A percentile compares a stretch with the other conserved stretches of the same genome.
Conservation (phyloP, 169 alveolate species). For the Cyclospora cayetanensis region DNA sequence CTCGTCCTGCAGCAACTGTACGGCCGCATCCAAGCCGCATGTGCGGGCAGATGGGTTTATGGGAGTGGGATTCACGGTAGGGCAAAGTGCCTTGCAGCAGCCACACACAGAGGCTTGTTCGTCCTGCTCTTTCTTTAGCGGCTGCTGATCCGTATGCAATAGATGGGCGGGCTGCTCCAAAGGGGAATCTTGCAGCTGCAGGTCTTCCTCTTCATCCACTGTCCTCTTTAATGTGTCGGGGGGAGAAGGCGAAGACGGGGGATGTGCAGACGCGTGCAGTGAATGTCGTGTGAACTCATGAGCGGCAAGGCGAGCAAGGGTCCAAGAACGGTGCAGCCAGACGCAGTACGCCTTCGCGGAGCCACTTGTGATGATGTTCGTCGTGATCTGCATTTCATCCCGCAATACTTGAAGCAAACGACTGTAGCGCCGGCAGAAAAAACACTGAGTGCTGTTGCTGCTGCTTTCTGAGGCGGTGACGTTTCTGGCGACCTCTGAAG, state of each 20-base stretch:
- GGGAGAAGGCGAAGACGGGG: background rate
- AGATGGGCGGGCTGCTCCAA: background rate
- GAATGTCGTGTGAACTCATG: background rate
- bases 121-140: background rate
- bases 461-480: background rate
- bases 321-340: slow-evolving; percentile 59
- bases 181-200: background rate
- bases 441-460: background rate
- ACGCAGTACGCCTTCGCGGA: slow-evolving; percentile 48
- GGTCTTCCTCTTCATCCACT: background rate
- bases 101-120: background rate
- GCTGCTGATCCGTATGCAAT: background rate
- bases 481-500: background rate
- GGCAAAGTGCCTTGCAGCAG: background rate
- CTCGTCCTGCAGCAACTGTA: slow-evolving; percentile 22
- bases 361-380: background rate
- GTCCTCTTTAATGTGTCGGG: background rate
- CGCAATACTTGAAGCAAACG: background rate
- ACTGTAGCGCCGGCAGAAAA: background rate
- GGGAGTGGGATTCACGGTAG: background rate
- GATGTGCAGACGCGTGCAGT: background rate
- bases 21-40: background rate
- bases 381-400: background rate
- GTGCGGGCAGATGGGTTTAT: background rate
- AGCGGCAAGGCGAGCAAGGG: background rate